A percentile compares a stretch with the other conserved stretches of the same genome.
These are phyloP conservation scores for Leishmania aethiopica DNA, from an alignment of 208 protist species.

Conservation along the genomic window DNA sequence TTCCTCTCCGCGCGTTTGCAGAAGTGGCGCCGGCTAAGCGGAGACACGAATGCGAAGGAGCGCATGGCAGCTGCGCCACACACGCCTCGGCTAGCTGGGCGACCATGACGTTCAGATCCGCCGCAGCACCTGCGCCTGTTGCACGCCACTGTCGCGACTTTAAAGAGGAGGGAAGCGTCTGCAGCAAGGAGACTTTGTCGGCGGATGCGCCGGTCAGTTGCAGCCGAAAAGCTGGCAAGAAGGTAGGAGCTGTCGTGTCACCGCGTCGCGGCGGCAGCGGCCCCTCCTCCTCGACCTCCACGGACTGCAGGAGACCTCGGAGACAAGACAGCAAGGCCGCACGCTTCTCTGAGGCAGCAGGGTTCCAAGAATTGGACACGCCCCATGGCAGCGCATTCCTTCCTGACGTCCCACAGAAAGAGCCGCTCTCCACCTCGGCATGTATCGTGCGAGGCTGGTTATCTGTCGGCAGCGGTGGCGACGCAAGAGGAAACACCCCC, in stretches of 20 bases:
- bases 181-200: not conserved
- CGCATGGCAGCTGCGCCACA: not conserved
- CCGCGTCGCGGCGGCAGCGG: not conserved
- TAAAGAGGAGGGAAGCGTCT: not conserved
- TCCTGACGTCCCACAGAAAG: not conserved
- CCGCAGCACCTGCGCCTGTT: not conserved
- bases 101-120: not conserved
- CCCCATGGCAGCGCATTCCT: not conserved
- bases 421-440: not conserved
- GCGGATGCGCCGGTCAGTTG: not conserved
- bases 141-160: not conserved
- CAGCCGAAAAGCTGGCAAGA: not conserved
- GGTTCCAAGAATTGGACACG: not conserved
- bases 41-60: not conserved
- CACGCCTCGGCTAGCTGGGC: not conserved
- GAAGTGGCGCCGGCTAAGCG: not conserved
- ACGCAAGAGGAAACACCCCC: not conserved
- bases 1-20: not conserved
- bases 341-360: constrained; percentile 3
- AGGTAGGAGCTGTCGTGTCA: not conserved
- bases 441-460: not conserved
- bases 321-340: not conserved
- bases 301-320: not conserved
- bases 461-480: not conserved
- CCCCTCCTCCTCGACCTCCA: not conserved